Conservation (phyloP, 2,329 filamentous ascomycete genomes). For the Nothomitra cinnamomea region DNA sequence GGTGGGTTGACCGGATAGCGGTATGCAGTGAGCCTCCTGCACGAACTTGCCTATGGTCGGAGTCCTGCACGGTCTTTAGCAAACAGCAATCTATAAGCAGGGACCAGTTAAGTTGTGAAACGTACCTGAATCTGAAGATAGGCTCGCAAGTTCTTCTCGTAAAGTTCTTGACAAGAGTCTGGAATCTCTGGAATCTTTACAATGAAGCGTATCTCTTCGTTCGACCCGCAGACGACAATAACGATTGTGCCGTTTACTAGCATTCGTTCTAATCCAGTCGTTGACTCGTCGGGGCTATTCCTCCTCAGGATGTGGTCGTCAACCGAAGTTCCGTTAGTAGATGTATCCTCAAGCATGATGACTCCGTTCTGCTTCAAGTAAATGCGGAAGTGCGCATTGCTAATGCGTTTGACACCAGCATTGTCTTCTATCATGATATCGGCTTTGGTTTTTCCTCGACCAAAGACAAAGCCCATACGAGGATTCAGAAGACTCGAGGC, state of each 20-base stretch:
- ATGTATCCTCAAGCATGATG: slow-evolving; percentile 84
- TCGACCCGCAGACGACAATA: slow-evolving; percentile 2
- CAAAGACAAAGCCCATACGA: slow-evolving; percentile 65
- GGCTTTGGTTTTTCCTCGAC: slow-evolving; percentile 53
- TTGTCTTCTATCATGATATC: slow-evolving; percentile 53
- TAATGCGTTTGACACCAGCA: slow-evolving; percentile 57
- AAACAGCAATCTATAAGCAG: too few relatives aligned
- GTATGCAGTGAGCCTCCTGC: too few relatives aligned
- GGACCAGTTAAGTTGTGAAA: too few relatives aligned
- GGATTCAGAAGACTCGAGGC: slow-evolving; percentile 41
- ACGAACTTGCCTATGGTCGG: too few relatives aligned
- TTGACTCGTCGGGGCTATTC: slow-evolving; percentile 13
- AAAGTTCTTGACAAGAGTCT: background rate
- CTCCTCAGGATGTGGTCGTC: slow-evolving; percentile 50
- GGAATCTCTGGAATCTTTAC: slow-evolving; percentile 34
- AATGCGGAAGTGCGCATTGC: slow-evolving; percentile 92
- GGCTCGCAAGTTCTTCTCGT: background rate
- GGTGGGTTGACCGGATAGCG: too few relatives aligned
- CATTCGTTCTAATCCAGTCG: slow-evolving; percentile 25
- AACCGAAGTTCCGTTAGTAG: slow-evolving; percentile 89
- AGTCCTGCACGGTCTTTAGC: too few relatives aligned
- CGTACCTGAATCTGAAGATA: background rate
- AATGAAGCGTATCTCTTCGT: slow-evolving; percentile 58
- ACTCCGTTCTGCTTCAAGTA: slow-evolving; percentile 73
- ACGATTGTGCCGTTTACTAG: slow-evolving; percentile 58